A percentile compares a stretch with the other conserved stretches of the same genome.
These are phyloP conservation scores for Quercus lobata DNA, from an alignment of 331 rosid genomes.

Conservation along the genomic window DNA sequence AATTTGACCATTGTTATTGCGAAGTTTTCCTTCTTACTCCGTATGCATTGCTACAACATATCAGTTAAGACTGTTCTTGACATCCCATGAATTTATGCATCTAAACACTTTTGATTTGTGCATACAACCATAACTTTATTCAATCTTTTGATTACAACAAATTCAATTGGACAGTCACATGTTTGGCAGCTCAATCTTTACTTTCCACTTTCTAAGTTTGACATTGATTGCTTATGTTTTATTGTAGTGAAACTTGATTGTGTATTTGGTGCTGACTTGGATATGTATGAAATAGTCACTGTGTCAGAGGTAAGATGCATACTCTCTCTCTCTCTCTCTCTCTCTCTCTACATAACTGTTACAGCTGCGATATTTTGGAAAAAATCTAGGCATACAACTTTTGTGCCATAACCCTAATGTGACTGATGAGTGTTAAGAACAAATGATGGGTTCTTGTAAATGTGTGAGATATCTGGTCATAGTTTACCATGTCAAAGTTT, in stretches of 20 bases:
- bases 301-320: conserved; percentile 63
- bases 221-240: conserved; percentile 12
- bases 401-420: too few species aligned
- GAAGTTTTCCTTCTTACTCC: background rate
- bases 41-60: too few species aligned
- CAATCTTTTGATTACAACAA: background rate
- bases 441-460: too few species aligned
- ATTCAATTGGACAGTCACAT: background rate
- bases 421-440: too few species aligned
- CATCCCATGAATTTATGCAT: too few species aligned
- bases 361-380: background rate
- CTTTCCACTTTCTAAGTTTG: background rate
- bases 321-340: background rate
- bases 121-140: background rate
- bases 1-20: conserved; percentile 10
- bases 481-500: too few species aligned
- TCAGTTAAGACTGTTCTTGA: too few species aligned
- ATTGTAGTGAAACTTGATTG: conserved; percentile 90
- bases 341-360: too few species aligned
- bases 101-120: background rate
- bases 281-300: conserved; percentile 60
- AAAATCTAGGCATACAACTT: too few species aligned
- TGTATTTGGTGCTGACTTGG: conserved; percentile 88
- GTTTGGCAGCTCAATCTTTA: background rate
- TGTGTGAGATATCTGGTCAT: too few species aligned